Evolutionary conservation across 495 filamentous ascomycete genomes (phyloP).

Genomic region (Lasiosphaeria hispida): DNA sequence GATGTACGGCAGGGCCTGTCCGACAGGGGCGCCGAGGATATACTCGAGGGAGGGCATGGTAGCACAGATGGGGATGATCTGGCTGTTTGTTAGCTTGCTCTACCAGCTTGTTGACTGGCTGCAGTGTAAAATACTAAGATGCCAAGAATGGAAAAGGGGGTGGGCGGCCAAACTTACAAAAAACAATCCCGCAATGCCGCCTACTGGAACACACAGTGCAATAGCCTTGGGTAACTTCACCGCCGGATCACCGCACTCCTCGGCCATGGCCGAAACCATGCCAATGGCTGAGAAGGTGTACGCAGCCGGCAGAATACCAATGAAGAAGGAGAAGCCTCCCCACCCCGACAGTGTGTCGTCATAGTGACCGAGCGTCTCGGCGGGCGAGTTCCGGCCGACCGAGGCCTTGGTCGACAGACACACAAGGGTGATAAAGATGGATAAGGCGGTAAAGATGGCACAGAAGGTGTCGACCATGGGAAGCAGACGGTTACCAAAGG

Average conservation of each 20-base stretch:
- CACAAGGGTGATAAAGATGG: slow-evolving; percentile 54
- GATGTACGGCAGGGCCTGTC: slow-evolving; percentile 57
- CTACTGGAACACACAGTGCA: slow-evolving; percentile 55
- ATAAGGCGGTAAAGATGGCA: slow-evolving; percentile 55
- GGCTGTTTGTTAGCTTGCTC: not conserved
- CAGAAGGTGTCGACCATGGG: slow-evolving; percentile 60
- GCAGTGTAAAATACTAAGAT: not conserved
- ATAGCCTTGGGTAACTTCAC: slow-evolving; percentile 60
- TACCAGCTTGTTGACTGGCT: not conserved
- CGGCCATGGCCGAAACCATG: slow-evolving; percentile 59
- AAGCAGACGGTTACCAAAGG: slow-evolving; percentile 55
- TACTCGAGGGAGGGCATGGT: slow-evolving; percentile 53
- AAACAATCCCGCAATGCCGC: slow-evolving; percentile 58
- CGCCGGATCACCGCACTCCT: slow-evolving; percentile 55
- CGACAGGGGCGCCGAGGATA: slow-evolving; percentile 52
- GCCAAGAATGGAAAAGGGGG: not conserved
- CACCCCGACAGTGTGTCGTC: slow-evolving; percentile 53
- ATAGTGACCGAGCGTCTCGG: slow-evolving; percentile 46
- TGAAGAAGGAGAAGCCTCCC: slow-evolving; percentile 52
- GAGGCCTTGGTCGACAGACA: slow-evolving; percentile 55
- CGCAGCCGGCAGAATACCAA: slow-evolving; percentile 52
- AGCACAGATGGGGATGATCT: slow-evolving; percentile 60
- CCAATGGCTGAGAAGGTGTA: slow-evolving; percentile 61
- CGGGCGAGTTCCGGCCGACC: slow-evolving; percentile 44
- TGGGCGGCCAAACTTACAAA: slow-evolving; percentile 42